Conservation (phyloP, 805 yeast species). For the Barnettozyma vustinii region DNA sequence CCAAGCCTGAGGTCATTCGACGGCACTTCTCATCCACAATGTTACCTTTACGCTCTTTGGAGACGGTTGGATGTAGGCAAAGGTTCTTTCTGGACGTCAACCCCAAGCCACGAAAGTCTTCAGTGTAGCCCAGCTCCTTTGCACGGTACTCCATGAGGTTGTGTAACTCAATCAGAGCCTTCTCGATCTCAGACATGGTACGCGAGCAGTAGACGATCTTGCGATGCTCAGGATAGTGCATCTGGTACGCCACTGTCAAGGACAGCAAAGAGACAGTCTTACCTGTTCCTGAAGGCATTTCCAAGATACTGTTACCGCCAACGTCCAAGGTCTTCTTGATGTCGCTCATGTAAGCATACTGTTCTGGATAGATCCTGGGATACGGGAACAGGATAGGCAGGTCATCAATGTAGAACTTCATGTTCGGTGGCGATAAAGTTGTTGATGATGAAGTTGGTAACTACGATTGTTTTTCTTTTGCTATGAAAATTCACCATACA, state of each 20-base stretch:
- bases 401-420: slow-evolving; percentile 81
- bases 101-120: slow-evolving; percentile 92
- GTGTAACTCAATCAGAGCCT: slow-evolving; percentile 88
- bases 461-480: background rate
- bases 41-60: slow-evolving; percentile 83
- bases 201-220: slow-evolving; percentile 97
- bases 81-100: slow-evolving; percentile 90
- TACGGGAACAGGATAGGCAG: slow-evolving; percentile 94
- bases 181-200: slow-evolving; percentile 98
- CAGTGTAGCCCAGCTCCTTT: slow-evolving; percentile 76
- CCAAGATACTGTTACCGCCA: slow-evolving; percentile 93
- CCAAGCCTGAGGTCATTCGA: slow-evolving; percentile 87
- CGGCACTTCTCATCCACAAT: slow-evolving; percentile 96
- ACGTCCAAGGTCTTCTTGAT: slow-evolving; percentile 90
- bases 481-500: background rate
- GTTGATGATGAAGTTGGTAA: background rate
- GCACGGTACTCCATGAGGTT: slow-evolving; percentile 83
- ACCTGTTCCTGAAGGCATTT: slow-evolving; percentile 99
- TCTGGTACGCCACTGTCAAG: slow-evolving; percentile 90
- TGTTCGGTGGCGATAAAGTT: background rate
- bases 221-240: slow-evolving; percentile 89
- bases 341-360: slow-evolving; percentile 96
- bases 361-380: slow-evolving; percentile 96
- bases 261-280: slow-evolving; percentile 91
- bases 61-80: slow-evolving; percentile 84